Evolutionary conservation across 1,284 basidiomycete species (phyloP).

Genomic region (Singerocomus rubriflavus): DNA sequence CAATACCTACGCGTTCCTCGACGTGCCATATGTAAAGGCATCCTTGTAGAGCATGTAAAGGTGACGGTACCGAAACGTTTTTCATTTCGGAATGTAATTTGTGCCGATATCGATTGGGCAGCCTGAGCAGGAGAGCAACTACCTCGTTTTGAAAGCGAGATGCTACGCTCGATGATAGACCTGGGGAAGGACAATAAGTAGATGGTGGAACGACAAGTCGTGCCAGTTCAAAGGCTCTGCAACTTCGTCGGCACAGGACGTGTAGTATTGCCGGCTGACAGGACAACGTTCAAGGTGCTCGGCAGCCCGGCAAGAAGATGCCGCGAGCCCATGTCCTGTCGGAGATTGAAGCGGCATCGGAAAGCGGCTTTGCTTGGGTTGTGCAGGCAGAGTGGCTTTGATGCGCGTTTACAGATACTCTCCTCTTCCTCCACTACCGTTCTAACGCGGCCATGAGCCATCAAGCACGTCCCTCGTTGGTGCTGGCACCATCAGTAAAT

Average conservation of each 20-base stretch:
- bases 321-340: conserved; percentile 13
- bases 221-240: conserved; percentile 2
- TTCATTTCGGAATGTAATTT: conserved; percentile 21
- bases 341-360: conserved; percentile 27
- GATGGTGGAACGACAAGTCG: neutral
- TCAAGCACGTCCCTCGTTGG: conserved; percentile 57
- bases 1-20: neutral
- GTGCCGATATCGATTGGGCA: conserved; percentile 8
- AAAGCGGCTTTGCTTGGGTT: conserved; percentile 31
- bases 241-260: neutral
- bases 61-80: conserved; percentile 7
- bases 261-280: no score
- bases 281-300: neutral
- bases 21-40: neutral
- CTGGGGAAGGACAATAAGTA: neutral
- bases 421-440: conserved; percentile 19
- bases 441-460: conserved; percentile 47
- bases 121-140: neutral
- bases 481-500: conserved; percentile 71
- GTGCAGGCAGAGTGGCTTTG: conserved; percentile 35
- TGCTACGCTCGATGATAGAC: neutral
- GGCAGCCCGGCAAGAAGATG: conserved; percentile 20
- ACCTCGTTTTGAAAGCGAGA: conserved; percentile 1
- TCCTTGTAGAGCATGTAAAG: neutral
- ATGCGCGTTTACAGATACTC: conserved; percentile 31